Base-by-base conservation (phyloP, 129 eudicot genomes). In the Saposhnikovia divaricata region DNA sequence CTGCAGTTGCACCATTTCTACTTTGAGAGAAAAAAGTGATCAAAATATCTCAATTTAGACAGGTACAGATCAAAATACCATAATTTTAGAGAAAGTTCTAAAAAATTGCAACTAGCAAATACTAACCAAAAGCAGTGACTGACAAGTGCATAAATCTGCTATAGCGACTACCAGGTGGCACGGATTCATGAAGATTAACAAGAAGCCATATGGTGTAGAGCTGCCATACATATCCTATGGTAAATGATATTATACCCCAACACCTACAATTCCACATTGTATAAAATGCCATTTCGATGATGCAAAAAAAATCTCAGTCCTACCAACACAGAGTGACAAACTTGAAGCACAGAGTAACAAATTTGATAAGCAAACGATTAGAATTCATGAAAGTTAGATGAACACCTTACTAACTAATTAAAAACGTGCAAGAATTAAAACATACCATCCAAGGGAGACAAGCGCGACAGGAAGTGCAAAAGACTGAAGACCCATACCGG, bases 101-200 rank as follows among this genome's bases (percentile, higher is more conserved):
- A 69, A 15, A 31, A 34, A 0, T 61, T 15, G 34, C 13, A 34
- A 69, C 19, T 13, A 9, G 16, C 69, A 10, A 23, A 40, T 76
- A 83, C 88, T 75, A 28, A 92, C 96, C 96, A 38, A 90, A 92
- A 16, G 96, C 93, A n/a, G 82, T 80, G 16, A 88, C 80, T 6
- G 97, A 84, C 65, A 92, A 86, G 45, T 86, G 96, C 79, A 90
- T 81, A 48, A 66, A 92, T 90, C 97, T 75, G 80, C 93, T 90
- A 81, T 88, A 88, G n/a, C 97, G 96, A 80, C 80, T 79, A 43
- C 88, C 90, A 3, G 83, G 80, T 3, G 83, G 80, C 21, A 72
- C 79, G 2, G 92, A 79, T 83, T 92, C 89, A 6, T 91, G 93
- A 51, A 91, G 89, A 70, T 80, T 72, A 34, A 87, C 87, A 9